phyloP scores from a whole-genome alignment of 2,329 filamentous ascomycete genomes.

The Geosmithia flava region DNA sequence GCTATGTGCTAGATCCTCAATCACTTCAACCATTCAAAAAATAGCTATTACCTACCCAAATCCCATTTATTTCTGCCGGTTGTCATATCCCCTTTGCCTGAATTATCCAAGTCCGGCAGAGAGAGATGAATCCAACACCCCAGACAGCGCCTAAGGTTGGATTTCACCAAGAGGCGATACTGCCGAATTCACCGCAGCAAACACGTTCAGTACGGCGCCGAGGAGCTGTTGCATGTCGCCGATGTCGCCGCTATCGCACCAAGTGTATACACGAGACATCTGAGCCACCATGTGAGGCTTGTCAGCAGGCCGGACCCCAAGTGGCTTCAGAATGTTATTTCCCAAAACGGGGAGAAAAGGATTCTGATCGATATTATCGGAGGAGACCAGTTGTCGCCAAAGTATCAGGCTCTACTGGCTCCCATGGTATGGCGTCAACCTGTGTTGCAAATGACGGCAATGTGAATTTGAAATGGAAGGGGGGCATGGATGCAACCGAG shows the following conservation, averaged over 20 bases:
- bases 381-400: slow-evolving; percentile 4
- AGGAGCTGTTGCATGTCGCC: slow-evolving; percentile 10
- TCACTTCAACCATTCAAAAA: neutral
- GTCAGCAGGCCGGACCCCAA: slow-evolving; percentile 4
- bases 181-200: neutral
- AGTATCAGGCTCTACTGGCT: neutral
- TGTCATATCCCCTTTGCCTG: neutral
- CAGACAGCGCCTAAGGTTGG: neutral
- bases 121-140: neutral
- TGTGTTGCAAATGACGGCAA: too few relatives aligned
- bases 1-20: too few relatives aligned
- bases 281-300: slow-evolving; percentile 9
- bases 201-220: slow-evolving; percentile 5
- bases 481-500: too few relatives aligned
- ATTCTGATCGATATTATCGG: slow-evolving; percentile 9
- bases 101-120: neutral
- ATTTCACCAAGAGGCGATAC: neutral
- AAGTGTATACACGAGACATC: slow-evolving; percentile 9
- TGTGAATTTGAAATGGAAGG: too few relatives aligned
- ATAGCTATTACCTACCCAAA: neutral
- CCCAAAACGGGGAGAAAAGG: slow-evolving; percentile 9
- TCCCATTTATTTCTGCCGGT: neutral
- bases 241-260: slow-evolving; percentile 11
- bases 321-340: slow-evolving; percentile 7
- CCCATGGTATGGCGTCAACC: too few relatives aligned